Conservation (phyloP, 768 basidiomycete genomes). For the Astraeus odoratus region DNA sequence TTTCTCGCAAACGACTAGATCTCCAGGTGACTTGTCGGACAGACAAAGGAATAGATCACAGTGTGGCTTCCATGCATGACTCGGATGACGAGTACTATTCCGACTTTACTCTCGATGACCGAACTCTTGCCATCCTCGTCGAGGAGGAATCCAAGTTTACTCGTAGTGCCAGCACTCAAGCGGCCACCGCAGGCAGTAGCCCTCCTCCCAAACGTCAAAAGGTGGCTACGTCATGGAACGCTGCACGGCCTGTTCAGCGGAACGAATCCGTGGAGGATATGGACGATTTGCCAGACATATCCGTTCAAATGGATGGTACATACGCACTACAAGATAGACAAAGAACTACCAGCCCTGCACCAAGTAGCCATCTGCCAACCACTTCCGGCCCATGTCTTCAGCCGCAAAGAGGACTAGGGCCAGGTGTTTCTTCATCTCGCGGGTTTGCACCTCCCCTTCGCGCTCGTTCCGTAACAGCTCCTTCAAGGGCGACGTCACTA, state of each 20-base stretch:
- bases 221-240: slow-evolving; percentile 39
- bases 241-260: slow-evolving; percentile 22
- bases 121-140: slow-evolving; percentile 55
- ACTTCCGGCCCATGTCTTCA: slow-evolving; percentile 7
- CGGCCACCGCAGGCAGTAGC: slow-evolving; percentile 19
- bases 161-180: slow-evolving; percentile 16
- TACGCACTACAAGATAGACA: slow-evolving; percentile 37
- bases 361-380: slow-evolving; percentile 9
- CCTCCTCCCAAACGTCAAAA: slow-evolving; percentile 53
- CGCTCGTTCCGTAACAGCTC: slow-evolving; percentile 7
- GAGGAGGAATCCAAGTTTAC: slow-evolving; percentile 41
- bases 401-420: slow-evolving; percentile 5
- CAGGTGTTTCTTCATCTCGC: slow-evolving; percentile 9
- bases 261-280: slow-evolving; percentile 29
- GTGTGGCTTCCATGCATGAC: slow-evolving; percentile 41
- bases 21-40: too few relatives aligned
- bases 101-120: slow-evolving; percentile 57
- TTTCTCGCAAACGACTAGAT: too few relatives aligned
- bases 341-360: slow-evolving; percentile 8
- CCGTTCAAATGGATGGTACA: slow-evolving; percentile 49
- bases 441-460: slow-evolving; percentile 9
- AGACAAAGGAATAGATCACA: not conserved
- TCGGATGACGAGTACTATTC: slow-evolving; percentile 64
- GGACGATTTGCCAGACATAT: slow-evolving; percentile 59
- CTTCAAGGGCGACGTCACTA: slow-evolving; percentile 4